Evolutionary conservation across 1,284 basidiomycete genomes (phyloP).

Genomic region (Moniliophthora roreri): DNA sequence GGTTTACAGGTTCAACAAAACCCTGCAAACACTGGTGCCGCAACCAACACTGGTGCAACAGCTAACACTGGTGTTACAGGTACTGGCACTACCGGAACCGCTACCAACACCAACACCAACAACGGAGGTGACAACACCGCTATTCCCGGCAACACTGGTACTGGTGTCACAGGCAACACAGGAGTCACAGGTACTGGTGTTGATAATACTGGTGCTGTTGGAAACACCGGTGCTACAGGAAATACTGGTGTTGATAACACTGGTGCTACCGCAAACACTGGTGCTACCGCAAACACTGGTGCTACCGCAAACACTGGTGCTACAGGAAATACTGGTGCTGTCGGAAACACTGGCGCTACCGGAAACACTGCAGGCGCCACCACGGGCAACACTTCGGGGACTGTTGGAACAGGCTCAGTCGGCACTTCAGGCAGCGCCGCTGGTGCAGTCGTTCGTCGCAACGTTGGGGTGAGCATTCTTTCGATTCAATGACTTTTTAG

Average conservation of each 20-base stretch:
- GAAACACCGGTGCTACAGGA: slow-evolving; percentile 11
- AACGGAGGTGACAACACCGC: slow-evolving; percentile 8
- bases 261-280: slow-evolving; percentile 10
- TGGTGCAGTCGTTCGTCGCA: not conserved
- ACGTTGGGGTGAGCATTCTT: no score
- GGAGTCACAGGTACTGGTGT: slow-evolving; percentile 3
- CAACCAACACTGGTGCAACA: not conserved
- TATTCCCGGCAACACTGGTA: not conserved
- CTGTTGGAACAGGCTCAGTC: not conserved
- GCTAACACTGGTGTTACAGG: not conserved
- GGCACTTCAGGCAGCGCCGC: not conserved
- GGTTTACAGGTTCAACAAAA: not conserved
- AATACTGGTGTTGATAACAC: slow-evolving; percentile 6
- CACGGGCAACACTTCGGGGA: not conserved
- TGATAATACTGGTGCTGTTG: not conserved
- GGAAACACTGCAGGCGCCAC: not conserved
- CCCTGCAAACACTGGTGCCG: not conserved
- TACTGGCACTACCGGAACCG: slow-evolving; percentile 12
- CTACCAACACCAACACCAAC: no score
- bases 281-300: slow-evolving; percentile 2
- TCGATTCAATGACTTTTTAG: no score
- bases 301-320: slow-evolving; percentile 8
- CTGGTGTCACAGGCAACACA: slow-evolving; percentile 10
- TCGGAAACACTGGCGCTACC: not conserved
- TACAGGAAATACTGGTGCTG: not conserved